A percentile compares a stretch with the other conserved stretches of the same genome.
Evolutionary conservation across 352 stramenopile genomes (phyloP).

Genomic region (Globisporangium uncinulatum): DNA sequence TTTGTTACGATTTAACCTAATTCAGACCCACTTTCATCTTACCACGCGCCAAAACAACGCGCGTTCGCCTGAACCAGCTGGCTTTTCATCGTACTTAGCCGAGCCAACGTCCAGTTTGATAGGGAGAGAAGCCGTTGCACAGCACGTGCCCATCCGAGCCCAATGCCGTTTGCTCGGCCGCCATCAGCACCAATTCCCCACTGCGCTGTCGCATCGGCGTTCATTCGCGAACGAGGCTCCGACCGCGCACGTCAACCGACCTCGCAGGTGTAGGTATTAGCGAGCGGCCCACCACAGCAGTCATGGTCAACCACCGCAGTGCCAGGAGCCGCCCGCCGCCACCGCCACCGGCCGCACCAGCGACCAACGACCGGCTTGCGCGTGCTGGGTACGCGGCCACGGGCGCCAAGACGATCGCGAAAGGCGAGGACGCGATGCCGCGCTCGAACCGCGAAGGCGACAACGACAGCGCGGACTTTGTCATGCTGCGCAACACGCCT

Average conservation of each 20-base stretch:
- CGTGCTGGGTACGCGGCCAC: conserved; percentile 6
- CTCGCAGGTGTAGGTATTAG: not conserved
- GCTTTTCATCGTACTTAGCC: not conserved
- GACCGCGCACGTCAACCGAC: not conserved
- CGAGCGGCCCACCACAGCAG: not conserved
- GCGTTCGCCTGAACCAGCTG: conserved; percentile 7
- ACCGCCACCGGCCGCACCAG: too few species aligned
- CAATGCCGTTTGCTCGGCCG: too few species aligned
- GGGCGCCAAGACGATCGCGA: conserved; percentile 6
- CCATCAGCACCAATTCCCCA: not conserved
- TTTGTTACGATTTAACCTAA: too few species aligned
- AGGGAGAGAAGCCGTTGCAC: not conserved
- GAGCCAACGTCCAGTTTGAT: not conserved
- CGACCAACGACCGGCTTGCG: conserved; percentile 5
- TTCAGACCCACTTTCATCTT: too few species aligned
- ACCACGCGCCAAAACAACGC: not conserved
- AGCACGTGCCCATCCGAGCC: too few species aligned
- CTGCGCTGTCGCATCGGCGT: not conserved
- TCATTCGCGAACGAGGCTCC: not conserved
- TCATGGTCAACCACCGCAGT: conserved; percentile 6
- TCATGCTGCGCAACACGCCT: conserved; percentile 17
- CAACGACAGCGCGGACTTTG: not conserved
- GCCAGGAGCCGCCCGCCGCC: not conserved
- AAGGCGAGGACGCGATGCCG: conserved; percentile 10
- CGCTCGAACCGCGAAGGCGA: conserved; percentile 12